Evolutionary conservation across 139 green algal genomes (phyloP), one percentile per base, ranked within the genome.

Genomic region (Tetradesmus lagerheimii): DNA sequence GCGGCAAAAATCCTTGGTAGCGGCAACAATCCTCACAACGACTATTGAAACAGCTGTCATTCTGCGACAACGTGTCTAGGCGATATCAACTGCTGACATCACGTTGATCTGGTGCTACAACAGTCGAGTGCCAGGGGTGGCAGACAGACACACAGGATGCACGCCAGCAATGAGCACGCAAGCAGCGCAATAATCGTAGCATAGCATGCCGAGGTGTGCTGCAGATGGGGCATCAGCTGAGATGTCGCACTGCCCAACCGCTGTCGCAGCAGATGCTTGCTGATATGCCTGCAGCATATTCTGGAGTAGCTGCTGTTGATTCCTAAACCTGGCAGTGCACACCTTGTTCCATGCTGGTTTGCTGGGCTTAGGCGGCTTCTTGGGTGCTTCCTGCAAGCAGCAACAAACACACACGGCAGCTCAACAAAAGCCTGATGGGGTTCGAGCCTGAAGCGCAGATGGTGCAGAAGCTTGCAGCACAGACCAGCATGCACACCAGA

Each of bases 301-400:
- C 31, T 6, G 43, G n/a, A 43, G 23, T 20, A 27, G n/a, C n/a
- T 71, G 45, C 25, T 34, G 15, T 3, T 53, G 27, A 14, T 18
- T 9, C 29, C 25, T 4, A 71, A 1, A 11, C 66, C n/a, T 79
- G 71, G 23, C 77, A 8, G 38, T 35, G 1, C 93, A 66, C 47
- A 96, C 93, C 93, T 96, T 95, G 20, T 94, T 94, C 96, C 96
- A 98, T 0, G 96, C 96, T 29, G 93, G 93, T 86, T 98, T 97
- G 50, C 82, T 50, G 23, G 94, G 92, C 86, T 92, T 92, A 2
- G 85, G 85, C 4, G 86, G 31, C 0, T 91, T 47, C 77, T 90
- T 39, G 20, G 53, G 35, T 11, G 27, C 89, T 78, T 91, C 78
- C 89, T 89, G n/a, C 37, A 80, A 74, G 41, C 27, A 43, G 62